A percentile compares a stretch with the other conserved stretches of the same genome.
Conservation (phyloP, 495 filamentous ascomycete species). For the Apodospora peruviana region DNA sequence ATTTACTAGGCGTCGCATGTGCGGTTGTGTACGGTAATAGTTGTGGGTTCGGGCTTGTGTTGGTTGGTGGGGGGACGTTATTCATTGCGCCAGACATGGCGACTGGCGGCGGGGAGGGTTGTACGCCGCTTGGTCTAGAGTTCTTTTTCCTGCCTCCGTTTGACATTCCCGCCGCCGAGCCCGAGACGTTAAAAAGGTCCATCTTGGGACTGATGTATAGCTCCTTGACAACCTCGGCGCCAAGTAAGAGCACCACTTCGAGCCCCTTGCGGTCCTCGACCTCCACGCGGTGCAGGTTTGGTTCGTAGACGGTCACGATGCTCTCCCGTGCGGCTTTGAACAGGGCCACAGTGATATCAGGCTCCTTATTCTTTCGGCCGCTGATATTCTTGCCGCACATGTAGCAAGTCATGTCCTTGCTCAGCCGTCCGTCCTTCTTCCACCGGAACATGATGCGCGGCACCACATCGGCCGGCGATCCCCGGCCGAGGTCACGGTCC, state of each 20-base stretch:
- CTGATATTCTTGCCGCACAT: constrained; percentile 70
- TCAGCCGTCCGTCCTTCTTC: constrained; percentile 85
- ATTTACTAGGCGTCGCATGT: constrained; percentile 11
- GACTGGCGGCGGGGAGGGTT: constrained; percentile 1
- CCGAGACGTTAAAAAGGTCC: constrained; percentile 75
- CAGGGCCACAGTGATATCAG: constrained; percentile 86
- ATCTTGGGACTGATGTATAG: constrained; percentile 65
- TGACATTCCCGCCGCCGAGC: constrained; percentile 14
- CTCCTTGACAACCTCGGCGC: constrained; percentile 79
- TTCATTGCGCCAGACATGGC: constrained; percentile 29
- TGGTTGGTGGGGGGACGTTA: constrained; percentile 1
- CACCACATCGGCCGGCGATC: constrained; percentile 59
- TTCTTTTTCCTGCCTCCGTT: constrained; percentile 34
- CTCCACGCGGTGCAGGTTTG: constrained; percentile 83
- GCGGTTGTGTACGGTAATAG: constrained; percentile 6
- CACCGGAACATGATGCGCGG: constrained; percentile 83
- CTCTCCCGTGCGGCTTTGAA: constrained; percentile 53
- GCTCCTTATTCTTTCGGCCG: constrained; percentile 74
- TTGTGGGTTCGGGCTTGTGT: not conserved
- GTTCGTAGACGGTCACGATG: constrained; percentile 77
- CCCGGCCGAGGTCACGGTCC: constrained; percentile 69
- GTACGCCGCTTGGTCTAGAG: constrained; percentile 32
- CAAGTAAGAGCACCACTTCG: constrained; percentile 80
- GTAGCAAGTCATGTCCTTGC: constrained; percentile 72
- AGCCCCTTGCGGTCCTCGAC: constrained; percentile 93